Evolutionary conservation across 2,329 filamentous ascomycete species (phyloP), one percentile per base, ranked within the genome.

Genomic region (Penicillium nordicum): DNA sequence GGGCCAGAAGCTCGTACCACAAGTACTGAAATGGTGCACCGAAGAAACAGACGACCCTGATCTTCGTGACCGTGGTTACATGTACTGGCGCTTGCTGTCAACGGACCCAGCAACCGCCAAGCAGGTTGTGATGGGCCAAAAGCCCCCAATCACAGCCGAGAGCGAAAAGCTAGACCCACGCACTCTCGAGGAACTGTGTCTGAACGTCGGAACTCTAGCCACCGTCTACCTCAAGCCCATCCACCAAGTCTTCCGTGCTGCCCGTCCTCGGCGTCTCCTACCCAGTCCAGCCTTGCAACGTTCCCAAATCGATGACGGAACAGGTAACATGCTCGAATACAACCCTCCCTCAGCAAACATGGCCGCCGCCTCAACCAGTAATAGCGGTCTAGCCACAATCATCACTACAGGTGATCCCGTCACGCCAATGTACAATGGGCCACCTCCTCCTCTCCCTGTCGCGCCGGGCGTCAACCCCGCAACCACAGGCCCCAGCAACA

Each of bases 41-140:
- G 94, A 97, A 73, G 94, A 97, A 73, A 97, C 93, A n/a, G 94
- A 99, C 71, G 97, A 99, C 74, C 94, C 94, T 0, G 94, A 99
- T 74, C 84, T 99, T 29, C 87, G 94, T 61, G 94, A 99, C 73
- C 83, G 94, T 67, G 94, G 94, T 0, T 99, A 97, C 79, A 97
- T 99, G 92, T 99, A 99, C 80, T 99, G 94, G 94, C 90, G 94
- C 5, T 82, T 99, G 14, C 82, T 99, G 1, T 96, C 92, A 1
- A 95, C 92, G 0, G 92, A 97, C 72, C 93, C 96, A 65, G 86
- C 88, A 48, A 85, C 88, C 0, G 94, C 94, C 2, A 94, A 89
- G 71, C 80, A 86, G 60, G 85, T 99, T 50, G 92, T 99, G 63
- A 97, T 99, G 93, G 93, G 94, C 57, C 89, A 96, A 65, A 99